Percentiles rank a stretch among this genome's conserved stretches.
phyloP scores from a whole-genome alignment of 192 early-diverging fungal species.

The Linnemannia exigua region DNA sequence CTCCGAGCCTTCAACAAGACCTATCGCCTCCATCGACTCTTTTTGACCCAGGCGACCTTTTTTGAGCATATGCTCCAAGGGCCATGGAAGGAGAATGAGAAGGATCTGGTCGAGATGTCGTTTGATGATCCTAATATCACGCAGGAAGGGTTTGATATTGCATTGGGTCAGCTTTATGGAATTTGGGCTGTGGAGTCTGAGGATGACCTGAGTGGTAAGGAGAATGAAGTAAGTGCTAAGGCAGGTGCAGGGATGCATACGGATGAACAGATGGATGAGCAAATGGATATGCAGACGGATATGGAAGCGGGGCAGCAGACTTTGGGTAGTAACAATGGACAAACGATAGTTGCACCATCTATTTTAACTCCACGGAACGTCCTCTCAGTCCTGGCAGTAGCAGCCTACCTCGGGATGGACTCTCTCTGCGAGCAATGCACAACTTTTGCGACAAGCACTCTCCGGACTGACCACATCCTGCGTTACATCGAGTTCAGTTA shows the following conservation, averaged over 20 bases:
- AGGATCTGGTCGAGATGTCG: conserved; percentile 48
- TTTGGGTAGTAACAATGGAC: neutral
- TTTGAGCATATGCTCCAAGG: conserved; percentile 64
- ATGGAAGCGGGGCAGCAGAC: neutral
- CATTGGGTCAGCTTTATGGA: conserved; percentile 64
- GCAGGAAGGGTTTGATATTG: conserved; percentile 66
- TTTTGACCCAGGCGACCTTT: conserved; percentile 66
- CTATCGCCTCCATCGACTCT: conserved; percentile 67
- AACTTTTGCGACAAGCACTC: conserved; percentile 30
- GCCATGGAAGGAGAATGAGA: conserved; percentile 58
- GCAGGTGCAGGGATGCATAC: neutral
- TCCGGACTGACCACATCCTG: conserved; percentile 27
- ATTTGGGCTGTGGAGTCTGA: conserved; percentile 28
- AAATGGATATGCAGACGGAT: neutral
- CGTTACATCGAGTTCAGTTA: conserved; percentile 63
- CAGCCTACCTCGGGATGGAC: conserved; percentile 65
- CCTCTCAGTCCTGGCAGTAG: conserved; percentile 58
- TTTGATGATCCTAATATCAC: conserved; percentile 69
- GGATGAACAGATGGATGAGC: neutral
- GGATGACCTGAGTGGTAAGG: neutral
- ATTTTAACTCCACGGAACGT: conserved; percentile 57
- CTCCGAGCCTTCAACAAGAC: conserved; percentile 60
- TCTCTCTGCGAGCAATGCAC: conserved; percentile 60
- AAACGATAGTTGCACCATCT: neutral
- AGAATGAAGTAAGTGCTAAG: neutral